Percentiles rank a stretch among this genome's conserved stretches.
Conservation (phyloP, 2,329 filamentous ascomycete species). For the Reticulascus tulasneorum region DNA sequence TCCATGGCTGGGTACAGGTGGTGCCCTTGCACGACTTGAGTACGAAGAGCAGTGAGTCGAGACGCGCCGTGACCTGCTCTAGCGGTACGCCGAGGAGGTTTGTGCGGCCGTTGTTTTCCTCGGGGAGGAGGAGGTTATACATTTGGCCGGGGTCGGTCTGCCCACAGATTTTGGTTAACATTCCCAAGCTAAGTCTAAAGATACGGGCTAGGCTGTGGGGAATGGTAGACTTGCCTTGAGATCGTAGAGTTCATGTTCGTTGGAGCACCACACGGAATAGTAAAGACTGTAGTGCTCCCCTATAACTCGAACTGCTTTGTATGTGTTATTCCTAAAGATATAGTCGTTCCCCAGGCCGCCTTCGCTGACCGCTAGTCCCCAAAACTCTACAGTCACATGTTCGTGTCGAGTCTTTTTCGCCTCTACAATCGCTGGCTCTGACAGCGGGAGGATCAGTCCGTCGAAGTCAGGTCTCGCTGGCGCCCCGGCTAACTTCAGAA, state of each 20-base stretch:
- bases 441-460: constrained; percentile 41
- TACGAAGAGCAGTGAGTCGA: constrained; percentile 56
- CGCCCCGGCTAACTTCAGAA: constrained; percentile 36
- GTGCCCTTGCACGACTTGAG: constrained; percentile 55
- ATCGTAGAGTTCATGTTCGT: constrained; percentile 45
- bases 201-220: no score
- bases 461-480: constrained; percentile 44
- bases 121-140: constrained; percentile 19
- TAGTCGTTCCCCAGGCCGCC: constrained; percentile 16
- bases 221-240: constrained; percentile 40
- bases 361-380: constrained; percentile 36
- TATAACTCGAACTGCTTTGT: constrained; percentile 48
- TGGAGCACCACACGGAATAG: constrained; percentile 54
- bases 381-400: constrained; percentile 50
- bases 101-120: constrained; percentile 6
- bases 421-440: constrained; percentile 12
- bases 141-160: constrained; percentile 48
- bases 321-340: constrained; percentile 45
- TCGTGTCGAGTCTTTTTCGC: constrained; percentile 30
- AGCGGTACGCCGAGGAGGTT: constrained; percentile 29
- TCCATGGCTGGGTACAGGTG: constrained; percentile 52
- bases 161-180: neutral
- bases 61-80: constrained; percentile 40
- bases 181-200: neutral
- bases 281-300: constrained; percentile 46